A percentile compares a stretch with the other conserved stretches of the same genome.
Evolutionary conservation across 1,284 basidiomycete genomes (phyloP).

Genomic region (Irpex sp.): DNA sequence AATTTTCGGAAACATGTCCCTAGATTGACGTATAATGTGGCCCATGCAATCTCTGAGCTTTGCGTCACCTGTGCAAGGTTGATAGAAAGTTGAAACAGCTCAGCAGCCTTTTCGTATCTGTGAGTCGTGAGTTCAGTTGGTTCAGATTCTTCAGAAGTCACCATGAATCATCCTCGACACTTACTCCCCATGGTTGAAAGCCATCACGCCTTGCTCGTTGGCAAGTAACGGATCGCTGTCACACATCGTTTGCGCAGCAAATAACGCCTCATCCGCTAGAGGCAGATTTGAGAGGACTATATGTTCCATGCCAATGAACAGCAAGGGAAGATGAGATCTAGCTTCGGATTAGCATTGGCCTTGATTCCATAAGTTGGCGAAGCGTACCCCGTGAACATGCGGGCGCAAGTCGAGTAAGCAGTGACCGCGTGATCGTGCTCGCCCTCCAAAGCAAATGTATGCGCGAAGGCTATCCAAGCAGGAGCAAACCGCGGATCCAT

Average conservation of each 20-base stretch:
- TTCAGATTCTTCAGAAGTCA: too few species aligned
- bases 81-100: slow-evolving; percentile 69
- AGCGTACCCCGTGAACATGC: slow-evolving; percentile 87
- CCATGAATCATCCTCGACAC: slow-evolving; percentile 24
- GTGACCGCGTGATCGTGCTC: slow-evolving; percentile 99
- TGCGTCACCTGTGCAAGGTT: slow-evolving; percentile 77
- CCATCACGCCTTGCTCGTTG: slow-evolving; percentile 93
- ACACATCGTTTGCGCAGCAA: slow-evolving; percentile 77
- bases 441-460: slow-evolving; percentile 94
- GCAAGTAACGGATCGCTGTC: slow-evolving; percentile 82
- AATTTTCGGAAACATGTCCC: slow-evolving; percentile 82
- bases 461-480: slow-evolving; percentile 96
- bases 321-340: slow-evolving; percentile 87
- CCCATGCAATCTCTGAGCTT: slow-evolving; percentile 79
- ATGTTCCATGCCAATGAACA: slow-evolving; percentile 99
- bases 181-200: slow-evolving; percentile 80
- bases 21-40: slow-evolving; percentile 84
- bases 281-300: slow-evolving; percentile 81
- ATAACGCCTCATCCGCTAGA: slow-evolving; percentile 84
- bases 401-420: slow-evolving; percentile 92
- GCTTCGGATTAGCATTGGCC: not conserved
- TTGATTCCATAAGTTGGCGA: not conserved
- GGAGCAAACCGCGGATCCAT: slow-evolving; percentile 96
- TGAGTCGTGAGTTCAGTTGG: not conserved
- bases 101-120: slow-evolving; percentile 67